These are phyloP conservation scores for Tuber indicum DNA, from an alignment of 495 filamentous ascomycete genomes.

Conservation along the genomic window DNA sequence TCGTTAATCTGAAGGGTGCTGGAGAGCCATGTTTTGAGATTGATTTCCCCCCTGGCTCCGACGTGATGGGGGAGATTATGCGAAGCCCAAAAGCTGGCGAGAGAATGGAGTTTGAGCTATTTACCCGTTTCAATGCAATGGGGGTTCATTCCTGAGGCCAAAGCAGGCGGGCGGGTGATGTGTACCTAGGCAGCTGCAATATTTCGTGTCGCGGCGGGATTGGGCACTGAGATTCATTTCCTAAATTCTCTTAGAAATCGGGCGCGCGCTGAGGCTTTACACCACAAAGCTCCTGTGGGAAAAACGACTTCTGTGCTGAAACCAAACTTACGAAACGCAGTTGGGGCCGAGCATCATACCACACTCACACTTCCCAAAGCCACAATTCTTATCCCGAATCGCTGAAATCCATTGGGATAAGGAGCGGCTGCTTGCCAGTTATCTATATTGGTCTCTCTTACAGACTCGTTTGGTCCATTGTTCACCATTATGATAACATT, in stretches of 20 bases:
- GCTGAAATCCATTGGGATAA: too few species aligned
- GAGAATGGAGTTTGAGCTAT: constrained; percentile 36
- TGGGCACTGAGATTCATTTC: neutral
- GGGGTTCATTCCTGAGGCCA: neutral
- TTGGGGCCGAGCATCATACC: too few species aligned
- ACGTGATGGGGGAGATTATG: constrained; percentile 14
- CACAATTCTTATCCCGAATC: too few species aligned
- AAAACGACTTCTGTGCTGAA: too few species aligned
- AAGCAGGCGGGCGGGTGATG: neutral
- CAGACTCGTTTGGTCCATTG: too few species aligned
- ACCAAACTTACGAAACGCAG: too few species aligned
- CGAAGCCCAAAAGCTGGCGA: constrained; percentile 24
- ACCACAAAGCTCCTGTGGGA: too few species aligned
- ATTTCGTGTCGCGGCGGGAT: neutral
- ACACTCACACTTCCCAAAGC: too few species aligned
- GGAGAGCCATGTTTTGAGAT: constrained; percentile 44
- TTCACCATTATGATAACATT: too few species aligned
- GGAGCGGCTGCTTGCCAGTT: too few species aligned
- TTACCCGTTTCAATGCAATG: constrained; percentile 29
- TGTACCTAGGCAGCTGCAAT: neutral
- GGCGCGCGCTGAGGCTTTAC: neutral
- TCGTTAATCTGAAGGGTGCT: constrained; percentile 40
- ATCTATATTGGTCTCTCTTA: too few species aligned
- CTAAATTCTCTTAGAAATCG: neutral
- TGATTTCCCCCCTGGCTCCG: constrained; percentile 32